Percentiles rank a stretch among this genome's conserved stretches.
Evolutionary conservation across 2,329 filamentous ascomycete species (phyloP).

Genomic region (Ceratocystis harringtonii): DNA sequence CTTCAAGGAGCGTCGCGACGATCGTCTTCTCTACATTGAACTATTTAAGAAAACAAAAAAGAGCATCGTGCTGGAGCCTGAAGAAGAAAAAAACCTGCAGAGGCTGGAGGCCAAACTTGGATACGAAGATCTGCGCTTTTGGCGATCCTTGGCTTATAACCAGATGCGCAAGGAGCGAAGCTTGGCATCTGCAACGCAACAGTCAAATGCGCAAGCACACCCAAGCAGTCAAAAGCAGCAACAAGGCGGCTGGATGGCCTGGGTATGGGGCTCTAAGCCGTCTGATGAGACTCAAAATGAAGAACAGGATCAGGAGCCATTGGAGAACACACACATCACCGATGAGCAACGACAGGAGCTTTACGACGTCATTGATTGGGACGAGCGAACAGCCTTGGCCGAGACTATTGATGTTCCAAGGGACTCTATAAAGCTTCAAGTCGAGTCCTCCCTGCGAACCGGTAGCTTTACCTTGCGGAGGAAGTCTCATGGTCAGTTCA

Average conservation of each 20-base stretch:
- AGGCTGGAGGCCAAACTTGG: conserved; percentile 71
- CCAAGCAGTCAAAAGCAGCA: conserved; percentile 42
- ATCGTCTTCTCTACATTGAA: conserved; percentile 76
- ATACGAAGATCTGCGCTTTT: conserved; percentile 95
- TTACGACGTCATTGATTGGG: conserved; percentile 95
- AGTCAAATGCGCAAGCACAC: conserved; percentile 44
- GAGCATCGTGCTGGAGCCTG: conserved; percentile 49
- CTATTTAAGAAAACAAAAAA: conserved; percentile 90
- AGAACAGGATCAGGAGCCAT: conserved; percentile 37
- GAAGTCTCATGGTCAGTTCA: conserved; percentile 50
- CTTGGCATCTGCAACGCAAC: conserved; percentile 8
- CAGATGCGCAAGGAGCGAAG: conserved; percentile 70
- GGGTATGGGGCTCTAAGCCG: conserved; percentile 76
- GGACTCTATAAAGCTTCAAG: conserved; percentile 81
- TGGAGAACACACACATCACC: conserved; percentile 61
- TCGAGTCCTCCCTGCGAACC: conserved; percentile 85
- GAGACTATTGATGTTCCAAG: conserved; percentile 80
- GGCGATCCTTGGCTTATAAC: conserved; percentile 85
- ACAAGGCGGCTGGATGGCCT: conserved; percentile 77
- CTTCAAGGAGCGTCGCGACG: conserved; percentile 81
- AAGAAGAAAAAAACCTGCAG: conserved; percentile 59
- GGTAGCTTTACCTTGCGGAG: conserved; percentile 91
- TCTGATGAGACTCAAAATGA: conserved; percentile 26
- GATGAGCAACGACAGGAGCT: conserved; percentile 93
- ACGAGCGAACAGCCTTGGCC: conserved; percentile 81